These are phyloP conservation scores for Talaromyces sp. DNA, from an alignment of 2,329 filamentous ascomycete species.

Conservation along the genomic window DNA sequence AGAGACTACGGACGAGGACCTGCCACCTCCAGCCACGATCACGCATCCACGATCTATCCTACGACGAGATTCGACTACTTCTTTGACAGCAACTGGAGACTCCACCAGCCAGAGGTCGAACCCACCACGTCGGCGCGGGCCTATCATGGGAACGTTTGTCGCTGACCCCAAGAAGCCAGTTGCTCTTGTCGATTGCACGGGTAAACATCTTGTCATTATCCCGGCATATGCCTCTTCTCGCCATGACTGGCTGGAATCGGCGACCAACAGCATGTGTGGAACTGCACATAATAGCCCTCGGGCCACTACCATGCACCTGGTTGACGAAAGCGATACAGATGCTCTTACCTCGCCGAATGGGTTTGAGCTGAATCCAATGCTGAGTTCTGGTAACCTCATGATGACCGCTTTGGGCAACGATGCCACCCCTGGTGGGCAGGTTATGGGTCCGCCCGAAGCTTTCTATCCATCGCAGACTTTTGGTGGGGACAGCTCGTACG, in stretches of 20 bases:
- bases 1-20: slow-evolving; percentile 57
- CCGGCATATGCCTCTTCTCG: slow-evolving; percentile 44
- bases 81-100: slow-evolving; percentile 41
- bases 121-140: slow-evolving; percentile 39
- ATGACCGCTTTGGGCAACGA: slow-evolving; percentile 62
- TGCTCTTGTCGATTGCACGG: slow-evolving; percentile 44
- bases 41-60: slow-evolving; percentile 47
- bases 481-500: slow-evolving; percentile 54
- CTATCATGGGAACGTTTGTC: slow-evolving; percentile 45
- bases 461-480: slow-evolving; percentile 64
- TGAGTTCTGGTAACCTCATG: slow-evolving; percentile 68
- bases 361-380: slow-evolving; percentile 48
- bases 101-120: slow-evolving; percentile 25
- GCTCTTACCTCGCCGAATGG: slow-evolving; percentile 36
- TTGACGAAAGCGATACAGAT: slow-evolving; percentile 44
- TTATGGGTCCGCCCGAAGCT: slow-evolving; percentile 68
- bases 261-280: slow-evolving; percentile 37
- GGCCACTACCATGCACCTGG: slow-evolving; percentile 33
- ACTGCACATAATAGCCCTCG: slow-evolving; percentile 42
- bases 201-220: slow-evolving; percentile 46
- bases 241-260: slow-evolving; percentile 43
- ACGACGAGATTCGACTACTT: slow-evolving; percentile 44
- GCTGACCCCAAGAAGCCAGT: slow-evolving; percentile 46
- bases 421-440: slow-evolving; percentile 51
- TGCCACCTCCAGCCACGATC: slow-evolving; percentile 45